These are phyloP conservation scores for Nyctanthes arbortristis DNA, from an alignment of 257 asterid species.

Conservation along the genomic window DNA sequence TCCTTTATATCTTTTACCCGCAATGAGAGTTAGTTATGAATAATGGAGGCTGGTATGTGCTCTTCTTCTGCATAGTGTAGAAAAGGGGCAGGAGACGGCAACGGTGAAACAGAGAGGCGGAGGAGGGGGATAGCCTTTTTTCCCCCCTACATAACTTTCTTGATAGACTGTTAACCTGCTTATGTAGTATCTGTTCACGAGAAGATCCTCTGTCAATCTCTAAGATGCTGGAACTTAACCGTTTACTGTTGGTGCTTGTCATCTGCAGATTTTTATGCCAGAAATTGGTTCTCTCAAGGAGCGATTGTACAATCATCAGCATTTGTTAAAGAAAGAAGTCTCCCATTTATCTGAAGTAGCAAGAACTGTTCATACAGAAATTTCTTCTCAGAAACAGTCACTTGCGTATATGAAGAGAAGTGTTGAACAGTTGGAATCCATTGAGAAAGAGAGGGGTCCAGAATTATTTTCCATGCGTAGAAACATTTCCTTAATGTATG, in stretches of 20 bases:
- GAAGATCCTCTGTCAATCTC: constrained; percentile 19
- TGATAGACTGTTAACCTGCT: no score
- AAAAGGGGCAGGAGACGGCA: not conserved
- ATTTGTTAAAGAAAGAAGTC: constrained; percentile 57
- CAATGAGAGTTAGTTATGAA: not conserved
- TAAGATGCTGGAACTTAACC: constrained; percentile 24
- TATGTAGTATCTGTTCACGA: not conserved
- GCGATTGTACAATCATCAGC: constrained; percentile 55
- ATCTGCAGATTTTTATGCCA: constrained; percentile 53
- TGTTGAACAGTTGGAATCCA: constrained; percentile 44
- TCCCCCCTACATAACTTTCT: no score
- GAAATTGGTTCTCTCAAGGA: constrained; percentile 63
- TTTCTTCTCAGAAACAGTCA: constrained; percentile 51
- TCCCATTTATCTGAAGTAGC: constrained; percentile 52
- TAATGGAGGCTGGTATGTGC: not conserved
- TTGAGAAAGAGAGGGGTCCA: constrained; percentile 63
- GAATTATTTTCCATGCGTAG: constrained; percentile 53
- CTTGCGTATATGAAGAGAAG: constrained; percentile 56
- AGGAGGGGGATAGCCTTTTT: not conserved
- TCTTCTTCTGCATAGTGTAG: not conserved
- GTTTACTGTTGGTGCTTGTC: constrained; percentile 21
- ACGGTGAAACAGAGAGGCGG: not conserved
- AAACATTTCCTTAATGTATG: constrained; percentile 53
- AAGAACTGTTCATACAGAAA: constrained; percentile 45
- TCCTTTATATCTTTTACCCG: not conserved